Evolutionary conservation across 2,329 filamentous ascomycete species (phyloP).

Genomic region (Calonectria pteridis): DNA sequence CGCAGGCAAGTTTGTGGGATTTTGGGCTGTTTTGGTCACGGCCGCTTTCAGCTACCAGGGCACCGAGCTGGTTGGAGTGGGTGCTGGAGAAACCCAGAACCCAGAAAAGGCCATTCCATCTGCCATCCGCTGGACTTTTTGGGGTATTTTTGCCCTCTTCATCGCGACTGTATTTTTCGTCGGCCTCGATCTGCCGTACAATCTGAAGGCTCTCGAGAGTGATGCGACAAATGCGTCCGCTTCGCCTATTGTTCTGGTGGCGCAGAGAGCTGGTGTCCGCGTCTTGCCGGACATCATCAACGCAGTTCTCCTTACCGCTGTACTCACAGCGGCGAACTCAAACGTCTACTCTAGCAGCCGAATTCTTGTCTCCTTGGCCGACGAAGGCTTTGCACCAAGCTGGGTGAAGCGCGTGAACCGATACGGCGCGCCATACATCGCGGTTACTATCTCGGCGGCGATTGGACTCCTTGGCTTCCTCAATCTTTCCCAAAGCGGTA

Average conservation of each 20-base stretch:
- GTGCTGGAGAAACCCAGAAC: constrained; percentile 13
- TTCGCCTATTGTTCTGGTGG: constrained; percentile 3
- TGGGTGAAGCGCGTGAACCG: neutral
- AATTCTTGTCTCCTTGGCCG: constrained; percentile 3
- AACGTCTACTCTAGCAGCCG: constrained; percentile 16
- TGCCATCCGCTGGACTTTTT: constrained; percentile 19
- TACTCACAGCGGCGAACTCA: constrained; percentile 7
- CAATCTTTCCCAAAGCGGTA: constrained; percentile 6
- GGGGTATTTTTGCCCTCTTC: constrained; percentile 10
- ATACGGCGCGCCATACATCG: constrained; percentile 6
- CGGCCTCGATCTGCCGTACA: neutral
- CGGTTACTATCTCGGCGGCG: neutral
- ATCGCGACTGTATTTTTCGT: constrained; percentile 13
- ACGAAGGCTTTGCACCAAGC: constrained; percentile 3
- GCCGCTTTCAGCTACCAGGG: constrained; percentile 19
- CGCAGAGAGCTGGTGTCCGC: neutral
- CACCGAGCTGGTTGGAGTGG: constrained; percentile 13
- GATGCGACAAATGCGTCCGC: constrained; percentile 2
- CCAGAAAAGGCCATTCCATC: constrained; percentile 15
- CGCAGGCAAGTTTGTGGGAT: constrained; percentile 16
- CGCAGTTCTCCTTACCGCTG: constrained; percentile 6
- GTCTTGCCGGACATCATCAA: constrained; percentile 11
- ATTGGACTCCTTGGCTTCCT: constrained; percentile 1
- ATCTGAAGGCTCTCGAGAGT: neutral
- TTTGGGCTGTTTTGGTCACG: constrained; percentile 16